Conservation (phyloP, 1,284 basidiomycete genomes). For the Pyrrhoderma noxium region DNA sequence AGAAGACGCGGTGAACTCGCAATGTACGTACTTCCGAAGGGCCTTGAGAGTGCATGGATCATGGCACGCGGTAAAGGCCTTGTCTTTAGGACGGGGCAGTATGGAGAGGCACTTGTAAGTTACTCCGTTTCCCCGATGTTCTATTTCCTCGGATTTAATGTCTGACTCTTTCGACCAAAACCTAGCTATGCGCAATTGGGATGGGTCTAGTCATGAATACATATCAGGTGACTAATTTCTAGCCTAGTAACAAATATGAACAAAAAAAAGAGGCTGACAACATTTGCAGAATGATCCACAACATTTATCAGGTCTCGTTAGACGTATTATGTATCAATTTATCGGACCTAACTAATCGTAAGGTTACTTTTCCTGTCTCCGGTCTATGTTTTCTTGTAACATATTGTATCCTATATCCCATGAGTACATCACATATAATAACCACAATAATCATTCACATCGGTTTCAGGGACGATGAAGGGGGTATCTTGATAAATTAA, state of each 20-base stretch:
- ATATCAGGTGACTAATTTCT: conserved; percentile 35
- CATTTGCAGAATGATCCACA: conserved; percentile 76
- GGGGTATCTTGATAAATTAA: too few species aligned
- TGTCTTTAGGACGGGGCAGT: conserved; percentile 68
- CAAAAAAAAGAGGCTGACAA: conserved; percentile 24
- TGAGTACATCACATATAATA: too few species aligned
- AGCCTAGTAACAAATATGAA: conserved; percentile 16
- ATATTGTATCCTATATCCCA: too few species aligned
- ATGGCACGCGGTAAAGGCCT: conserved; percentile 70
- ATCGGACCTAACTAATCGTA: conserved; percentile 71
- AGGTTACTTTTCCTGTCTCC: too few species aligned
- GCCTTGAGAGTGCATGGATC: conserved; percentile 82
- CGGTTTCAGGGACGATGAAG: too few species aligned
- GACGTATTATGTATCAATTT: conserved; percentile 86
- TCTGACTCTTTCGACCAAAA: neutral
- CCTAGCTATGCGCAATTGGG: conserved; percentile 57
- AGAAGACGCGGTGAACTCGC: conserved; percentile 77
- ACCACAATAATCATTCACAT: too few species aligned
- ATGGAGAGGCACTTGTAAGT: conserved; percentile 60
- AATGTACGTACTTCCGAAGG: conserved; percentile 95
- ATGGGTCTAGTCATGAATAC: conserved; percentile 88
- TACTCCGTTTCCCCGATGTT: conserved; percentile 9
- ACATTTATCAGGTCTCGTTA: conserved; percentile 81
- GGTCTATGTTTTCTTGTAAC: too few species aligned
- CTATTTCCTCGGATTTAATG: neutral